Evolutionary conservation across 2,329 filamentous ascomycete species (phyloP).

Genomic region (Podosphaera leucotricha): DNA sequence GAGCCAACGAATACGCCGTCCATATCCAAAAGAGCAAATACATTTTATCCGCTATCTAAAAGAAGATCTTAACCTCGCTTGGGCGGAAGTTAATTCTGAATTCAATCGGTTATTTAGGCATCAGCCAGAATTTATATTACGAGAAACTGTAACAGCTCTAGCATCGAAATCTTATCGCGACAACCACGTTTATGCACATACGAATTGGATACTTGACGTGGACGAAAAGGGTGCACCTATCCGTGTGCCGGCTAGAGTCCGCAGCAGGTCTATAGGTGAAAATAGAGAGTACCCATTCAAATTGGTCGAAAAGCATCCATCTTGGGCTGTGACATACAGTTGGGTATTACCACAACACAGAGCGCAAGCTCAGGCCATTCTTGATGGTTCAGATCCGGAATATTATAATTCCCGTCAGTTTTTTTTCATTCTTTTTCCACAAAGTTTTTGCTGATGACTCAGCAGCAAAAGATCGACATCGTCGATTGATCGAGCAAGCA

Average conservation of each 20-base stretch:
- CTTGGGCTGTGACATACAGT: slow-evolving; percentile 3
- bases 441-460: not conserved
- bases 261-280: not conserved
- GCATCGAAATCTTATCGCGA: slow-evolving; percentile 2
- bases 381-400: slow-evolving; percentile 1
- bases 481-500: not conserved
- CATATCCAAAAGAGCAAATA: slow-evolving; percentile 3
- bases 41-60: slow-evolving; percentile 3
- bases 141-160: not conserved
- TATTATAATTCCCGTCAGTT: not conserved
- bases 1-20: not conserved
- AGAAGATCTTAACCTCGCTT: not conserved
- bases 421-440: not conserved
- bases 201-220: not conserved
- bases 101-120: not conserved
- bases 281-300: slow-evolving; percentile 1
- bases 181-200: not conserved
- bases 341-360: slow-evolving; percentile 3
- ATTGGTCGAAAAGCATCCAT: slow-evolving; percentile 3
- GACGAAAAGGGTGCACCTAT: slow-evolving; percentile 1
- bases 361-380: slow-evolving; percentile 2
- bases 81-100: not conserved
- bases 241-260: not conserved
- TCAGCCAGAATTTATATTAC: not conserved
- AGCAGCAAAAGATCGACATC: not conserved